These are phyloP conservation scores for Acarospora socialis DNA, from an alignment of 2,329 filamentous ascomycete genomes.

Conservation along the genomic window DNA sequence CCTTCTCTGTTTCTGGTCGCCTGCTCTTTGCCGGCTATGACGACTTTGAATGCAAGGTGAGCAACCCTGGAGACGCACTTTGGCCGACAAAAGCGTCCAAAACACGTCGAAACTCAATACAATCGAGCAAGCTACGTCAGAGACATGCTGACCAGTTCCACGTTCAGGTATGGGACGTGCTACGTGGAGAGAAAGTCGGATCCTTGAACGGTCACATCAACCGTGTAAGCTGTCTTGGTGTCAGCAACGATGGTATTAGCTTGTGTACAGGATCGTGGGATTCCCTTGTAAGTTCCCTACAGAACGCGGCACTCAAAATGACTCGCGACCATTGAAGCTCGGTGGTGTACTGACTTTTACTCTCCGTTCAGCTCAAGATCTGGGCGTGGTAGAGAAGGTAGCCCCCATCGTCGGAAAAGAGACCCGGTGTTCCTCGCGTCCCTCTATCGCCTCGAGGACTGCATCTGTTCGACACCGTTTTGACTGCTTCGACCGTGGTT, in stretches of 20 bases:
- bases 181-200: constrained; percentile 91
- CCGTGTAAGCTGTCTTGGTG: constrained; percentile 93
- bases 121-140: too few relatives aligned
- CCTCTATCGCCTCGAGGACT: too few relatives aligned
- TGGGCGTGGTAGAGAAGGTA: constrained; percentile 66
- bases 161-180: constrained; percentile 85
- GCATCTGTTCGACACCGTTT: too few relatives aligned
- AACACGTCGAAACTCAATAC: too few relatives aligned
- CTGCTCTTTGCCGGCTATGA: constrained; percentile 95
- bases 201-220: constrained; percentile 96
- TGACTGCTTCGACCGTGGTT: too few relatives aligned
- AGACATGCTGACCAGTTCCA: constrained; percentile 17
- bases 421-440: too few relatives aligned
- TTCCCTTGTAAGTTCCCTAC: constrained; percentile 69
- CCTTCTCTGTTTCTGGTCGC: constrained; percentile 90
- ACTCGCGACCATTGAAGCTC: background rate
- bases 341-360: constrained; percentile 1
- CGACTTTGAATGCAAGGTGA: constrained; percentile 98
- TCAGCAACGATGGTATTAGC: constrained; percentile 98
- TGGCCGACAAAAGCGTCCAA: background rate
- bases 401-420: too few relatives aligned
- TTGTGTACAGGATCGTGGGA: constrained; percentile 99
- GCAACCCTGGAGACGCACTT: constrained; percentile 17
- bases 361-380: constrained; percentile 56
- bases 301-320: constrained; percentile 1